phyloP scores from a whole-genome alignment of 2,329 filamentous ascomycete species.

The Stemphylium beticola region DNA sequence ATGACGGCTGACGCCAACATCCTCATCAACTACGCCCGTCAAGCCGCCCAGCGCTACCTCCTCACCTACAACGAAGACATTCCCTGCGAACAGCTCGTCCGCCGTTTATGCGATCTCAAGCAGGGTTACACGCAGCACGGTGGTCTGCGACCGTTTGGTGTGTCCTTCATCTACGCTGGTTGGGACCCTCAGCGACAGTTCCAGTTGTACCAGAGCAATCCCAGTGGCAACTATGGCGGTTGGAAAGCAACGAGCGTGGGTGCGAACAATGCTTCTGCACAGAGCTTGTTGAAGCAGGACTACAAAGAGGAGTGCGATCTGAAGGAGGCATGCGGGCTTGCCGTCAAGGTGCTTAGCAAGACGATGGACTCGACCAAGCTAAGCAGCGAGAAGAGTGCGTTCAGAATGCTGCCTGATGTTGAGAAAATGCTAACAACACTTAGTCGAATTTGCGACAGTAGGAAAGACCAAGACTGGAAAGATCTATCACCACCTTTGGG shows the following conservation, averaged over 20 bases:
- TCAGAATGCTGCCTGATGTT: not conserved
- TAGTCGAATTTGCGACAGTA: slow-evolving; percentile 98
- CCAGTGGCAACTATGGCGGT: slow-evolving; percentile 96
- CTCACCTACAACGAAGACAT: slow-evolving; percentile 99
- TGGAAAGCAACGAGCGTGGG: slow-evolving; percentile 99
- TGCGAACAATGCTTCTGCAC: slow-evolving; percentile 96
- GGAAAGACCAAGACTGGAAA: slow-evolving; percentile 93
- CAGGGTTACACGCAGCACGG: slow-evolving; percentile 99
- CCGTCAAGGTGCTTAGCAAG: slow-evolving; percentile 99
- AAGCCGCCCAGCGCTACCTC: slow-evolving; percentile 96
- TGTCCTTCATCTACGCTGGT: slow-evolving; percentile 99
- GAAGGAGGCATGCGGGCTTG: slow-evolving; percentile 95
- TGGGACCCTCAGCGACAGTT: slow-evolving; percentile 97
- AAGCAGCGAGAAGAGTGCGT: slow-evolving; percentile 97
- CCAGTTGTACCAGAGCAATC: slow-evolving; percentile 99
- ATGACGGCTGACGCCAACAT: slow-evolving; percentile 99
- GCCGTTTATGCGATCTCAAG: slow-evolving; percentile 95
- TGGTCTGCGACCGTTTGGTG: slow-evolving; percentile 96
- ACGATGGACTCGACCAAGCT: slow-evolving; percentile 99
- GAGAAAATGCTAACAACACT: slow-evolving; percentile 29
- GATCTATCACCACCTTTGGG: slow-evolving; percentile 98
- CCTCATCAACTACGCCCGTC: slow-evolving; percentile 98
- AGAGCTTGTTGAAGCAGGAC: slow-evolving; percentile 97
- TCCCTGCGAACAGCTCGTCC: slow-evolving; percentile 97
- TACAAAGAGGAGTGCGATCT: slow-evolving; percentile 98